Conservation (phyloP, 192 early-diverging fungal species). For the Coemansia sp. region DNA sequence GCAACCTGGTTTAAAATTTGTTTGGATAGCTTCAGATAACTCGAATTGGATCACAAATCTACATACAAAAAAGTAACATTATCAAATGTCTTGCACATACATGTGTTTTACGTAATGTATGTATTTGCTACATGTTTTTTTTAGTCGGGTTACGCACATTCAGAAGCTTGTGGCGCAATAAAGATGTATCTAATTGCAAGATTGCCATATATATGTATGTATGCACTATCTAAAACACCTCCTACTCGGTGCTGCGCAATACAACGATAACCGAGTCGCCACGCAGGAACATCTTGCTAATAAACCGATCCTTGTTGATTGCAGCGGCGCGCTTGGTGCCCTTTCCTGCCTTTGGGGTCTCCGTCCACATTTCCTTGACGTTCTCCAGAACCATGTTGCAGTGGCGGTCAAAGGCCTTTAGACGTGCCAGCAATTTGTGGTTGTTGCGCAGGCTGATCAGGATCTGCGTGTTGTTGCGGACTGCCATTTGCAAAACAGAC, state of each 20-base stretch:
- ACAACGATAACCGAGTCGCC: slow-evolving; percentile 95
- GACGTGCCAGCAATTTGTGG: slow-evolving; percentile 93
- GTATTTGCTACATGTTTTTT: neutral
- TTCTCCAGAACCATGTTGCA: slow-evolving; percentile 99
- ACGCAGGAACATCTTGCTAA: slow-evolving; percentile 97
- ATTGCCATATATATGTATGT: no score
- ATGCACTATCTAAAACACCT: neutral
- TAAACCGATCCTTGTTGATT: slow-evolving; percentile 98
- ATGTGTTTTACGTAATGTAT: neutral
- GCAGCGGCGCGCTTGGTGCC: slow-evolving; percentile 93
- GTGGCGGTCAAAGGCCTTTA: slow-evolving; percentile 99
- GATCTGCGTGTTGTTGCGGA: slow-evolving; percentile 96
- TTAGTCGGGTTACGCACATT: neutral
- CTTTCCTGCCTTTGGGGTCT: slow-evolving; percentile 88
- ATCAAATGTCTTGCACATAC: neutral
- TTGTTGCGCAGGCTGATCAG: slow-evolving; percentile 98
- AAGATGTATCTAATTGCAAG: no score
- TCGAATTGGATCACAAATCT: slow-evolving; percentile 26
- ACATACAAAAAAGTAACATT: slow-evolving; percentile 11
- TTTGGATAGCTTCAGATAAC: slow-evolving; percentile 20
- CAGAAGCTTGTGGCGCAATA: no score
- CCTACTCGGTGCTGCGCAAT: slow-evolving; percentile 50
- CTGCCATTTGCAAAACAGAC: slow-evolving; percentile 91
- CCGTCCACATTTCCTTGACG: slow-evolving; percentile 99
- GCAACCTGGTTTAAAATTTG: slow-evolving; percentile 19